Evolutionary conservation across 768 basidiomycete genomes (phyloP).

Genomic region (Cantharellus anzutake): DNA sequence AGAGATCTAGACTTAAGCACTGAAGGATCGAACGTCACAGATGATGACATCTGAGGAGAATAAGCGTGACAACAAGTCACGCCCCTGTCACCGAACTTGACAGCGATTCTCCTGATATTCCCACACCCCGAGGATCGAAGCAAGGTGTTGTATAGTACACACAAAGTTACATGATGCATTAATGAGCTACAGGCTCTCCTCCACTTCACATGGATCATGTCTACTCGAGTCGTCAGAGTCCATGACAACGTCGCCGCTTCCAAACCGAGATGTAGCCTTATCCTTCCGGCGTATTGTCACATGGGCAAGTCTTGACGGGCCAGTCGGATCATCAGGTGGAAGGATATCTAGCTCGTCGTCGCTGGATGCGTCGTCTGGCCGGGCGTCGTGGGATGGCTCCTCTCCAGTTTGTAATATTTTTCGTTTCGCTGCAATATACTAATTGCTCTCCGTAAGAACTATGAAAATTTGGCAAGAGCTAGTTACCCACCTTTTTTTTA

Average conservation of each 20-base stretch:
- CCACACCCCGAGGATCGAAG: too few species aligned
- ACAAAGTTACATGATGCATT: too few species aligned
- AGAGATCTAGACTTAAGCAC: too few species aligned
- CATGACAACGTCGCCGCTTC: background rate
- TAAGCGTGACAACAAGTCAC: too few species aligned
- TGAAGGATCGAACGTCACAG: too few species aligned
- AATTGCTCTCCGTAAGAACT: background rate
- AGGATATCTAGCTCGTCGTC: background rate
- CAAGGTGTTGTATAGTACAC: too few species aligned
- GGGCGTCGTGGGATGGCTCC: too few species aligned
- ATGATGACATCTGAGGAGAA: too few species aligned
- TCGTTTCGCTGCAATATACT: too few species aligned
- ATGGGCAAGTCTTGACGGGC: background rate
- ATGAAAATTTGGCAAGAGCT: background rate
- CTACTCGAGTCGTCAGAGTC: background rate
- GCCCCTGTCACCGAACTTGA: too few species aligned
- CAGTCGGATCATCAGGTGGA: background rate
- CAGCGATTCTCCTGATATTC: too few species aligned
- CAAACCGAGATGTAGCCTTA: background rate
- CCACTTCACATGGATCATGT: background rate
- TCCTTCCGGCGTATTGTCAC: background rate
- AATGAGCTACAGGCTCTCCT: background rate
- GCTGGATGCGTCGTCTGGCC: background rate
- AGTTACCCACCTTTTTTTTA: background rate
- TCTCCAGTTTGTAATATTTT: too few species aligned